Evolutionary conservation across 495 filamentous ascomycete genomes (phyloP).

Genomic region (Penicillium tannophilum): DNA sequence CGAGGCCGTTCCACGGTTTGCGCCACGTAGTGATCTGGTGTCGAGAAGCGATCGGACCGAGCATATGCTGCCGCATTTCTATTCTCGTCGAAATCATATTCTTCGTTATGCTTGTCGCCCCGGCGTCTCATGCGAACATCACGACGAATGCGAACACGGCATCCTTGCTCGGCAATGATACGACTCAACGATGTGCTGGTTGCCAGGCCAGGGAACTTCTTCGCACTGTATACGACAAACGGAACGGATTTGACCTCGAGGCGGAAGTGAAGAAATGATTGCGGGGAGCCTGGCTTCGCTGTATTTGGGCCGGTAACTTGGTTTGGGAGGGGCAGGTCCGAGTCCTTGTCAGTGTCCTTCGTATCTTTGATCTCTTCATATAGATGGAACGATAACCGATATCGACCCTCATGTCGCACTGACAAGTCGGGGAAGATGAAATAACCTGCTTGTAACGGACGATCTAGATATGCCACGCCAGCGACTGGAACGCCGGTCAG

Average conservation of each 20-base stretch:
- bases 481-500: slow-evolving; percentile 95
- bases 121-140: slow-evolving; percentile 96
- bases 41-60: slow-evolving; percentile 59
- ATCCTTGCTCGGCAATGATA: slow-evolving; percentile 94
- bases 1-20: slow-evolving; percentile 60
- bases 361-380: slow-evolving; percentile 89
- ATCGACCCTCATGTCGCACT: slow-evolving; percentile 93
- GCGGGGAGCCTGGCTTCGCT: slow-evolving; percentile 39
- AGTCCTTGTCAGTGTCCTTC: slow-evolving; percentile 63
- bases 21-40: slow-evolving; percentile 50
- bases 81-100: slow-evolving; percentile 67
- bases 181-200: slow-evolving; percentile 89
- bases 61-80: slow-evolving; percentile 52
- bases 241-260: slow-evolving; percentile 86
- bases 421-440: slow-evolving; percentile 98
- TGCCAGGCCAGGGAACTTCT: slow-evolving; percentile 95
- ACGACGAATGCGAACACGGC: slow-evolving; percentile 92
- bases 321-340: slow-evolving; percentile 31
- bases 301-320: slow-evolving; percentile 22
- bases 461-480: slow-evolving; percentile 94
- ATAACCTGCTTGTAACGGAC: slow-evolving; percentile 88
- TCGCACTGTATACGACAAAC: slow-evolving; percentile 92
- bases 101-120: slow-evolving; percentile 68
- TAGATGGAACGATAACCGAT: slow-evolving; percentile 84
- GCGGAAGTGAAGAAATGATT: slow-evolving; percentile 61